These are phyloP conservation scores for Phycomyces nitens DNA, from an alignment of 192 early-diverging fungal genomes.

Conservation along the genomic window DNA sequence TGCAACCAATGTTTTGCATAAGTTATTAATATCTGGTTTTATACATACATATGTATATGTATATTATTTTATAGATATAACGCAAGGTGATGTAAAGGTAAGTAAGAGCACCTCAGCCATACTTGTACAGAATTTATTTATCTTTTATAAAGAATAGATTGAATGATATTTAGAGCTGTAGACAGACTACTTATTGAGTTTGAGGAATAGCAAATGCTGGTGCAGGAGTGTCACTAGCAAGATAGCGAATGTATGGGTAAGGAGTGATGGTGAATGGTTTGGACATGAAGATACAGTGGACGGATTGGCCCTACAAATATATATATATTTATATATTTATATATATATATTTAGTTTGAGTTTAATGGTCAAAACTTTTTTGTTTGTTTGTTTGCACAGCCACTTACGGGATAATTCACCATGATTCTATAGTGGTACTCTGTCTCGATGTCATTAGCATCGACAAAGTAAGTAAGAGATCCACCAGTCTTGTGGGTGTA, in stretches of 20 bases:
- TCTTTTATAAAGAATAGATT: too few relatives aligned
- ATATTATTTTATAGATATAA: too few relatives aligned
- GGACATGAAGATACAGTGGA: background rate
- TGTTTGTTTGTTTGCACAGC: background rate
- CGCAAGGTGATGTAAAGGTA: too few relatives aligned
- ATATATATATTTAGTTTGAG: background rate
- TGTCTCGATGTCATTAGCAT: background rate
- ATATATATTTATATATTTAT: background rate
- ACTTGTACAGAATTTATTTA: too few relatives aligned
- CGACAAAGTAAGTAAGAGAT: background rate
- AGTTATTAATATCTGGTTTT: too few relatives aligned
- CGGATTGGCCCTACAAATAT: background rate
- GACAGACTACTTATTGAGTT: background rate
- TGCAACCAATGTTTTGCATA: too few relatives aligned
- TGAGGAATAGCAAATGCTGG: background rate
- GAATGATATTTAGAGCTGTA: too few relatives aligned
- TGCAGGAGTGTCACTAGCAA: background rate
- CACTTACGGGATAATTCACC: conserved; percentile 1
- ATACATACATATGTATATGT: too few relatives aligned
- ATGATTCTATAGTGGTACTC: background rate
- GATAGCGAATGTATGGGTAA: background rate
- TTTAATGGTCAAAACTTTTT: too few relatives aligned
- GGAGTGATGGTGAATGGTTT: background rate
- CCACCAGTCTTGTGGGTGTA: background rate
- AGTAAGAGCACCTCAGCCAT: too few relatives aligned